These are phyloP conservation scores for Petasospora fabianii DNA, from an alignment of 1,139 yeast species.

Conservation along the genomic window DNA sequence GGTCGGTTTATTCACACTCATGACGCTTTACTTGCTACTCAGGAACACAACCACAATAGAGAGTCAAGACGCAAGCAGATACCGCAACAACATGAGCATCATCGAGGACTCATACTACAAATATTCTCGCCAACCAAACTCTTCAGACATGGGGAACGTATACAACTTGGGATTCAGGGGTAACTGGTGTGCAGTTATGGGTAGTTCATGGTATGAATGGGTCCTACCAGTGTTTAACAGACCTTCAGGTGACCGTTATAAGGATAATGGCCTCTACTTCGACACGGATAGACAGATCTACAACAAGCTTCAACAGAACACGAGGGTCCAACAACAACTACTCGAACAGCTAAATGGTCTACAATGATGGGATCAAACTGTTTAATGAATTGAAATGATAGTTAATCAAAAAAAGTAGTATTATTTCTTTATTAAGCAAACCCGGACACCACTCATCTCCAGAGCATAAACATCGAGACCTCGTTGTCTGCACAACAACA, in stretches of 20 bases:
- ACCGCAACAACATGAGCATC: conserved; percentile 42
- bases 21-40: conserved; percentile 57
- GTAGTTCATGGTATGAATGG: conserved; percentile 63
- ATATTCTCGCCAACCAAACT: conserved; percentile 37
- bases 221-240: conserved; percentile 51
- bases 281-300: conserved; percentile 43
- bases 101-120: conserved; percentile 37
- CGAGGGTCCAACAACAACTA: conserved; percentile 45
- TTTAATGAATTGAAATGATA: background rate
- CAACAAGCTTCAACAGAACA: conserved; percentile 40
- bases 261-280: conserved; percentile 50
- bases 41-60: conserved; percentile 81
- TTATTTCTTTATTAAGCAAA: too few relatives aligned
- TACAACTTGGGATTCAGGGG: conserved; percentile 63
- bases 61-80: conserved; percentile 57
- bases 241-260: conserved; percentile 28
- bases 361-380: conserved; percentile 1
- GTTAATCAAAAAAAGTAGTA: too few relatives aligned
- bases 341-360: conserved; percentile 38
- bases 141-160: conserved; percentile 52
- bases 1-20: conserved; percentile 52
- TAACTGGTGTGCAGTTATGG: conserved; percentile 77
- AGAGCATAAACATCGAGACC: too few relatives aligned
- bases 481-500: too few relatives aligned
- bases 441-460: too few relatives aligned